Base-by-base conservation (phyloP, 139 green algal genomes). In the Auxenochlorella pyrenoidosa region DNA sequence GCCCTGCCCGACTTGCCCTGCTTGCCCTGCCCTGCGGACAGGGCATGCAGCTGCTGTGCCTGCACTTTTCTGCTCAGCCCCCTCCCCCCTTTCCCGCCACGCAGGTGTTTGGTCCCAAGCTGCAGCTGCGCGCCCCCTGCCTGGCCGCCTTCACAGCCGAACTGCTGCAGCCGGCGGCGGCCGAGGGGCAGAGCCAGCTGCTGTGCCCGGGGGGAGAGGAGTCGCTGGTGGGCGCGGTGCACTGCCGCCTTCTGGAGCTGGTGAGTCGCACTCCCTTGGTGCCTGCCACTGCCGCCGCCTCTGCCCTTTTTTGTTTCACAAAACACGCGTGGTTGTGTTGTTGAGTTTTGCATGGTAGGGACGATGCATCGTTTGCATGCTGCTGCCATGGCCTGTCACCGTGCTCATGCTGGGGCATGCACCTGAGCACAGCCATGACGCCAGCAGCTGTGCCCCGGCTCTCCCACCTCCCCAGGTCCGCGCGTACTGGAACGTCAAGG, bases 241-340 rank as follows among this genome's bases (percentile, higher is more conserved):
- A 93, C 88, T 84, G 59, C 71, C 34, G 63, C 73, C 86, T 93
- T 44, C 77, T 92, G 18, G 83, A 92, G n/a, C 19, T 83, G 81
- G 90, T 93, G 66, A 59, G 86, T n/a, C 0, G 38, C 13, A n/a
- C 28, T 10, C 19, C 32, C 21, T 76, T 44, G n/a, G n/a, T n/a
- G n/a, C n/a, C n/a, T n/a, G n/a, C n/a, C n/a, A n/a, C n/a, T n/a
- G n/a, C n/a, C n/a, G n/a, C n/a, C n/a, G n/a, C n/a, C n/a, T n/a
- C n/a, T n/a, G n/a, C n/a, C n/a, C n/a, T n/a, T n/a, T n/a, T n/a
- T n/a, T n/a, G n/a, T n/a, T n/a, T n/a, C n/a, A n/a, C n/a, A n/a
- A n/a, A n/a, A n/a, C n/a, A n/a, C n/a, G n/a, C n/a, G n/a, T n/a
- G n/a, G n/a, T n/a, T n/a, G n/a, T n/a, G n/a, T n/a, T n/a, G n/a